Percentiles rank a stretch among this genome's conserved stretches.
These are phyloP conservation scores for Condylostoma magnum DNA, from an alignment of 169 alveolate genomes.

Conservation along the genomic window DNA sequence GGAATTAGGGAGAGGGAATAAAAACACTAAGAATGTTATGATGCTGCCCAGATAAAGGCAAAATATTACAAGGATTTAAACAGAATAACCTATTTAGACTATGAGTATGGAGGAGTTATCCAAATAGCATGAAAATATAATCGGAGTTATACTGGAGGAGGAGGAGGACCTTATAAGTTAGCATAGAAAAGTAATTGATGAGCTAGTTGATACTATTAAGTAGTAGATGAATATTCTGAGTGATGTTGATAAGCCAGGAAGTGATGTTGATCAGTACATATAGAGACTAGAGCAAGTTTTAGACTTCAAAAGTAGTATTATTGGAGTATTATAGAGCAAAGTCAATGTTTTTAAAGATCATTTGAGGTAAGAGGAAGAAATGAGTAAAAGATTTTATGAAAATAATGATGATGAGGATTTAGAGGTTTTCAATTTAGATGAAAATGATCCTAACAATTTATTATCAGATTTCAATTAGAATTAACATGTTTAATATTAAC, in stretches of 20 bases:
- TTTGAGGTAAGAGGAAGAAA: conserved; percentile 20
- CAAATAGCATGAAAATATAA: conserved; percentile 73
- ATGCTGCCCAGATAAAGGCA: no score
- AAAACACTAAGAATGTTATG: no score
- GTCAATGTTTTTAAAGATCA: conserved; percentile 16
- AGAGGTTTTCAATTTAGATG: no score
- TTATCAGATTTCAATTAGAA: no score
- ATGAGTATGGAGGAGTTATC: conserved; percentile 60
- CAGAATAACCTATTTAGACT: no score
- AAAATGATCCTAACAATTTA: no score
- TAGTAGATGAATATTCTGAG: conserved; percentile 74
- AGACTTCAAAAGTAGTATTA: conserved; percentile 20
- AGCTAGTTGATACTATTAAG: conserved; percentile 74
- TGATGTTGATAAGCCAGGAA: conserved; percentile 88
- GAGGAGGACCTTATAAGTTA: conserved; percentile 77
- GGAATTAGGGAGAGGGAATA: conserved; percentile 89
- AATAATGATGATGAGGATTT: no score
- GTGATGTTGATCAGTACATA: conserved; percentile 81
- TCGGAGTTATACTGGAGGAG: conserved; percentile 69
- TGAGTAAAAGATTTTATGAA: background rate
- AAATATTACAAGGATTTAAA: conserved; percentile 59
- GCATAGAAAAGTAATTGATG: conserved; percentile 78
- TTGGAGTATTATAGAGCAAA: background rate
- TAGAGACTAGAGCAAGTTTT: conserved; percentile 55
- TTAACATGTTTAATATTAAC: no score